Percentiles rank a stretch among this genome's conserved stretches.
Evolutionary conservation across 495 filamentous ascomycete genomes (phyloP).

Genomic region (Thozetella sp.): DNA sequence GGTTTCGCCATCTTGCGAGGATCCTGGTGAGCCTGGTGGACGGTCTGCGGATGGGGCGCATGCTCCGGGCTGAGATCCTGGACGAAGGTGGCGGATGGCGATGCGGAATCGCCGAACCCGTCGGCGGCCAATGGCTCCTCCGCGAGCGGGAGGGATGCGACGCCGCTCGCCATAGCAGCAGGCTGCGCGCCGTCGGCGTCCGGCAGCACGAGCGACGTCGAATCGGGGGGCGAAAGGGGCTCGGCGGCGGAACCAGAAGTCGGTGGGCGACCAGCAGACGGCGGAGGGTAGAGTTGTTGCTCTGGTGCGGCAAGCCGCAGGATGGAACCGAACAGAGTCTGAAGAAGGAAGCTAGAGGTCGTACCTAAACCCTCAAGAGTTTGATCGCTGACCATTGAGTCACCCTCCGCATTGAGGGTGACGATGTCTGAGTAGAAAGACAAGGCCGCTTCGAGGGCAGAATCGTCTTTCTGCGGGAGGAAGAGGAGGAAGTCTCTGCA

Average conservation of each 20-base stretch:
- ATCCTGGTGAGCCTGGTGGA: constrained; percentile 25
- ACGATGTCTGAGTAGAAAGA: constrained; percentile 92
- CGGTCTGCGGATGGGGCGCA: constrained; percentile 17
- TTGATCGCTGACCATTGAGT: constrained; percentile 89
- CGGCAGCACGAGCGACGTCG: not conserved
- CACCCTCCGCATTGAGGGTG: constrained; percentile 90
- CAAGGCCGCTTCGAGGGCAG: constrained; percentile 80
- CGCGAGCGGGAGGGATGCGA: not conserved
- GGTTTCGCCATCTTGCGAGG: constrained; percentile 34
- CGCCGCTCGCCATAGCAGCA: not conserved
- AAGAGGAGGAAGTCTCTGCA: constrained; percentile 92
- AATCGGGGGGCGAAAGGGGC: not conserved
- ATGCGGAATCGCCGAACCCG: not conserved
- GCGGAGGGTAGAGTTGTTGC: constrained; percentile 9
- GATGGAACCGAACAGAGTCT: constrained; percentile 67
- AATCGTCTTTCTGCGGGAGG: constrained; percentile 68
- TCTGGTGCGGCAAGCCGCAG: constrained; percentile 53
- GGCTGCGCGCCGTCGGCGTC: not conserved
- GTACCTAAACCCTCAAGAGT: constrained; percentile 93
- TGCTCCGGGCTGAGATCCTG: constrained; percentile 16
- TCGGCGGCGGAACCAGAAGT: not conserved
- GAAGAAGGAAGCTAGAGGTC: constrained; percentile 69
- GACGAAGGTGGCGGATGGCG: constrained; percentile 4
- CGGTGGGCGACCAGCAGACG: not conserved
- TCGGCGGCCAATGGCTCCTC: not conserved